Conservation (phyloP, 805 yeast genomes). For the Scheffersomyces ergatensis region DNA sequence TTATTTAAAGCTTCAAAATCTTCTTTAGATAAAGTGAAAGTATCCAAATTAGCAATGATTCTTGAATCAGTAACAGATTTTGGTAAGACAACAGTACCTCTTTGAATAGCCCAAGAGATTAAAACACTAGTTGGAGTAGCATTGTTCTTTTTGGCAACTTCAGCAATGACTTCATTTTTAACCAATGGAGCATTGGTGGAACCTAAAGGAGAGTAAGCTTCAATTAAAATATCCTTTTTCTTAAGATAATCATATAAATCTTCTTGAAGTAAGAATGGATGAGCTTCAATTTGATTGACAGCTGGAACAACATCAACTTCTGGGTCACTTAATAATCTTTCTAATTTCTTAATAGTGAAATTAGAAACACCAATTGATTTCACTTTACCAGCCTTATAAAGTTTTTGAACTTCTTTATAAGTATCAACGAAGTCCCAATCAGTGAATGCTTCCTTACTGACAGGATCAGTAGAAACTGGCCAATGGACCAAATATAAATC, state of each 20-base stretch:
- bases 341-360: conserved; percentile 46
- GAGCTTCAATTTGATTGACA: conserved; percentile 73
- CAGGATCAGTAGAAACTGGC: conserved; percentile 57
- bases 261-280: conserved; percentile 33
- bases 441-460: conserved; percentile 11
- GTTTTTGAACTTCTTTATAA: conserved; percentile 47
- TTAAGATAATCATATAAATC: conserved; percentile 62
- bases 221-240: conserved; percentile 49
- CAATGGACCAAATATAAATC: conserved; percentile 81
- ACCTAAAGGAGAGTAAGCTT: conserved; percentile 57
- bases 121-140: conserved; percentile 34
- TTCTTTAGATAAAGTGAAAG: conserved; percentile 31
- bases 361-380: conserved; percentile 79
- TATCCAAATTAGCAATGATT: conserved; percentile 35
- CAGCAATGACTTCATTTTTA: conserved; percentile 23
- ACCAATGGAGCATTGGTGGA: conserved; percentile 34
- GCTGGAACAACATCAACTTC: conserved; percentile 59
- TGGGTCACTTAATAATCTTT: conserved; percentile 47
- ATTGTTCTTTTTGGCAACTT: conserved; percentile 28
- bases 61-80: conserved; percentile 36
- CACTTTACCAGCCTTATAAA: conserved; percentile 42
- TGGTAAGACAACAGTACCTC: conserved; percentile 38
- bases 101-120: conserved; percentile 38
- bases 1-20: conserved; percentile 33
- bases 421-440: conserved; percentile 33